Base-by-base conservation (phyloP, 139 green algal genomes). In the Tetraselmis striata region DNA sequence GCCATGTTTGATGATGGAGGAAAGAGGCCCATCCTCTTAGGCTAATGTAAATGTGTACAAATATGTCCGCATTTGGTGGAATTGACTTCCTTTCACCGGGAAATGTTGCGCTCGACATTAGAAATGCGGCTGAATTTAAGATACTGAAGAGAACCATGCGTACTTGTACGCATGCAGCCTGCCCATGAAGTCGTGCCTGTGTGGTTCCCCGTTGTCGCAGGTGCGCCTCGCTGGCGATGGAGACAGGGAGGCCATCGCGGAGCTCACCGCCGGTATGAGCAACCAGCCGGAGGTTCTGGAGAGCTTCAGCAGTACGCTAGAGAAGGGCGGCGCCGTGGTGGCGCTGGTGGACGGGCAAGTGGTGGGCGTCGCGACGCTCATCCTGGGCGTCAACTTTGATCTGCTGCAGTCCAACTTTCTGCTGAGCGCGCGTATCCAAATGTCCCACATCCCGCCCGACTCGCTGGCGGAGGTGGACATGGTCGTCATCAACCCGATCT, bases 401-500 rank as follows among this genome's bases (percentile, higher is more conserved):
- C 85, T 89, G 82, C 89, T 93, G 77, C 59, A 84, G 29, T 75
- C 83, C 31, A 87, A 89, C 78, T 94, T 91, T 32, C 59, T 79
- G 29, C 79, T 91, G 28, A 30, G 1, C 45, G 22, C n/a, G 26
- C 77, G 90, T 59, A 23, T 89, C 28, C 32, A 90, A 30, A 25
- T 84, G 59, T 45, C 27, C 26, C 77, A 87, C 74, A 75, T 88
- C 75, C 29, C 45, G 23, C 18, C 77, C 1, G 28, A 82, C 26
- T 67, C 32, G 32, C 87, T 90, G 78, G 89, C 81, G 27, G 89
- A 92, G 84, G 84, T 94, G 26, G 86, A 91, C 30, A 84, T 87
- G 75, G 86, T 88, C 28, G 87, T 86, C 32, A 85, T 94, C 31
- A 94, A 94, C 83, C 90, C 90, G 22, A 88, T 94, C 82, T 94